phyloP scores from a whole-genome alignment of 2,329 filamentous ascomycete species.

The Beauveria bassiana region DNA sequence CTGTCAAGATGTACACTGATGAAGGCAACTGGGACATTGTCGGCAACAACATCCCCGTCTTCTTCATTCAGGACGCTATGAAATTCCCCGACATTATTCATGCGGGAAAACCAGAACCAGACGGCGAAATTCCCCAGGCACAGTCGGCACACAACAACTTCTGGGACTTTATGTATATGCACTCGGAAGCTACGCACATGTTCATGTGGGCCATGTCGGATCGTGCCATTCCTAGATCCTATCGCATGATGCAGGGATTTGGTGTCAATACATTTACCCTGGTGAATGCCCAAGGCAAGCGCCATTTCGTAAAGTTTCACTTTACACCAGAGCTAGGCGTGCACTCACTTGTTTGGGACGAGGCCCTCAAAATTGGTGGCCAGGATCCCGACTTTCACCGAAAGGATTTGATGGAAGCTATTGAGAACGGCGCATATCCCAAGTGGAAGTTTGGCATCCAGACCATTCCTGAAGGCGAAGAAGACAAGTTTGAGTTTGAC shows the following conservation, averaged over 20 bases:
- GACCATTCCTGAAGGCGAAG: slow-evolving; percentile 59
- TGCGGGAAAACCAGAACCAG: slow-evolving; percentile 59
- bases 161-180: slow-evolving; percentile 64
- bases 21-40: slow-evolving; percentile 73
- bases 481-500: slow-evolving; percentile 77
- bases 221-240: slow-evolving; percentile 63
- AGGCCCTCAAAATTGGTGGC: slow-evolving; percentile 65
- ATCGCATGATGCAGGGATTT: slow-evolving; percentile 80
- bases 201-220: slow-evolving; percentile 75
- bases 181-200: slow-evolving; percentile 70
- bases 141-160: slow-evolving; percentile 68
- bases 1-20: slow-evolving; percentile 58
- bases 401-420: slow-evolving; percentile 68
- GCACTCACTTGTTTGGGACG: slow-evolving; percentile 71
- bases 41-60: slow-evolving; percentile 67
- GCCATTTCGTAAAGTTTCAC: slow-evolving; percentile 71
- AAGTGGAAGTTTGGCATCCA: slow-evolving; percentile 84
- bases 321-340: slow-evolving; percentile 69
- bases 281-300: slow-evolving; percentile 58
- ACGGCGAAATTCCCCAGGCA: slow-evolving; percentile 63
- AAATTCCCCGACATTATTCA: slow-evolving; percentile 64
- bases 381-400: slow-evolving; percentile 78
- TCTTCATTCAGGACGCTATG: slow-evolving; percentile 69
- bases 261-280: slow-evolving; percentile 74
- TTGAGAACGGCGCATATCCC: slow-evolving; percentile 61